These are phyloP conservation scores for Talaromyces sp. DNA, from an alignment of 2,329 filamentous ascomycete genomes.

Conservation along the genomic window DNA sequence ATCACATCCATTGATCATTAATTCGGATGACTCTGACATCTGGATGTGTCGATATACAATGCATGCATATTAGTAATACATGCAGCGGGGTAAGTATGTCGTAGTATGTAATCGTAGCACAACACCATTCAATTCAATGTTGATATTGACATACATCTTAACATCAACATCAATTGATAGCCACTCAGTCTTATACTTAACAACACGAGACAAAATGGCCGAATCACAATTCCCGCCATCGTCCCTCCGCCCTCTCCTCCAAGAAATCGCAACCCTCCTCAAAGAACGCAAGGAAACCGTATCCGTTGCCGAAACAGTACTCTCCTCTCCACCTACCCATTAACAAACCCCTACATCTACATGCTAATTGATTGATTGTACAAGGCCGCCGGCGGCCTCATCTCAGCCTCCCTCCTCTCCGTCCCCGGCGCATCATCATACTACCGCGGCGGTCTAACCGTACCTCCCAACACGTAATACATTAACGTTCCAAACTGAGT, in stretches of 20 bases:
- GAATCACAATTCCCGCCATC: slow-evolving; percentile 27
- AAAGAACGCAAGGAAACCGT: slow-evolving; percentile 53
- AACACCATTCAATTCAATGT: background rate
- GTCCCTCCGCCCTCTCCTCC: slow-evolving; percentile 38
- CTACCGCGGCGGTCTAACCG: slow-evolving; percentile 59
- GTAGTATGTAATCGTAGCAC: background rate
- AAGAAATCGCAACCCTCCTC: slow-evolving; percentile 50
- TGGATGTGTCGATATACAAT: background rate
- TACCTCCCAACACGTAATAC: slow-evolving; percentile 14
- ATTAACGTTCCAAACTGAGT: background rate
- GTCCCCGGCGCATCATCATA: slow-evolving; percentile 54
- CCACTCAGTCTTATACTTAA: background rate
- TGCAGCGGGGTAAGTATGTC: background rate
- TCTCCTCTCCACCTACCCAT: background rate
- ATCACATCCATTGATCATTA: background rate
- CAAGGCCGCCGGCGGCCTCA: slow-evolving; percentile 58
- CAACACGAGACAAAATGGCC: slow-evolving; percentile 2
- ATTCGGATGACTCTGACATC: no score
- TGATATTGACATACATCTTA: no score
- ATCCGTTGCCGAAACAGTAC: slow-evolving; percentile 57
- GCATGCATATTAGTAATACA: background rate
- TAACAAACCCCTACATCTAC: background rate
- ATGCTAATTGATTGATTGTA: background rate
- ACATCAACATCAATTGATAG: background rate
- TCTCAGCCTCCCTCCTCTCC: slow-evolving; percentile 55